These are phyloP conservation scores for Phyllosticta paracitricarpa DNA, from an alignment of 2,329 filamentous ascomycete species.

Conservation along the genomic window DNA sequence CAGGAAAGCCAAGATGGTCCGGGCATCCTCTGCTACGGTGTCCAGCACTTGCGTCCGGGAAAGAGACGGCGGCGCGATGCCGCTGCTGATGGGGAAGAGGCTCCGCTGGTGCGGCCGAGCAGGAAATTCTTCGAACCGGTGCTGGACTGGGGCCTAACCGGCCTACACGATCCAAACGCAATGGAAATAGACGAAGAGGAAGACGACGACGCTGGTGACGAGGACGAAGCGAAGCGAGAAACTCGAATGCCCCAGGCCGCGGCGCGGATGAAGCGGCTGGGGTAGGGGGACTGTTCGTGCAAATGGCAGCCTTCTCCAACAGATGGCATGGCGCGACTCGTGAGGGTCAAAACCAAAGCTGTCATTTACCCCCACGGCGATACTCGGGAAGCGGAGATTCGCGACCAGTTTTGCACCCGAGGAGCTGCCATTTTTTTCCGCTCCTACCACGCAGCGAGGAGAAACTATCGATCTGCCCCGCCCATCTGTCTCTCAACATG, in stretches of 20 bases:
- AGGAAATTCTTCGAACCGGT: conserved; percentile 10
- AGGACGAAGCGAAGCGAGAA: background rate
- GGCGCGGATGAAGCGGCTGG: too few relatives aligned
- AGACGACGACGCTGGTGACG: background rate
- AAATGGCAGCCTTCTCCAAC: too few relatives aligned
- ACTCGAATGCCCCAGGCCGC: background rate
- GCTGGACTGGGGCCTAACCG: conserved; percentile 2
- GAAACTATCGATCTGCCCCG: too few relatives aligned
- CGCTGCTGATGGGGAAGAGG: background rate
- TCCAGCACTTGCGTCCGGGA: background rate
- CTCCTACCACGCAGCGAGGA: too few relatives aligned
- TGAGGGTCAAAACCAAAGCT: too few relatives aligned
- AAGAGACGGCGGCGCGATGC: background rate
- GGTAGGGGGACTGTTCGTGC: too few relatives aligned
- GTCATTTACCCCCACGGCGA: too few relatives aligned
- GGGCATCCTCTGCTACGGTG: background rate
- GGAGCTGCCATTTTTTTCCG: too few relatives aligned
- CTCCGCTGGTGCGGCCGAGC: background rate
- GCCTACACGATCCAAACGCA: background rate
- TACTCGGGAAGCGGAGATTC: too few relatives aligned
- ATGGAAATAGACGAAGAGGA: background rate
- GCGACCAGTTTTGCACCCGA: too few relatives aligned
- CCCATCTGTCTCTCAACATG: too few relatives aligned
- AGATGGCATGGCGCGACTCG: too few relatives aligned
- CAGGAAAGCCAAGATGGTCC: background rate